Base-by-base conservation (phyloP, 2,329 filamentous ascomycete species). In the Stagonosporopsis rhizophila region DNA sequence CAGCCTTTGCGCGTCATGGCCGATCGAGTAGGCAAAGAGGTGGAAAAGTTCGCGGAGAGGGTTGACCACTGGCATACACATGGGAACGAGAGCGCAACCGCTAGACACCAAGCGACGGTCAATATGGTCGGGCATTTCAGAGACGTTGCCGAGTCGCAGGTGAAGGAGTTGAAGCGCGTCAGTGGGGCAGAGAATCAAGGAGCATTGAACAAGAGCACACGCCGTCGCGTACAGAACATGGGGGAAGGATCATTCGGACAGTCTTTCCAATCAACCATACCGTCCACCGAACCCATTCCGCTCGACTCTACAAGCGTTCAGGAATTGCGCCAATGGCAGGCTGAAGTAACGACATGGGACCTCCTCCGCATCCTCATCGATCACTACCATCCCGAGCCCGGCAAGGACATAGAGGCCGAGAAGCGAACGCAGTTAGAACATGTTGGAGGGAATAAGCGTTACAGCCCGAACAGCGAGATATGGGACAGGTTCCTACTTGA, bases 341-440 rank as follows among this genome's bases (percentile, higher is more conserved):
- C 89, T 61, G 95, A 99, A 76, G 86, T 88, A 37, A 91, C 96
- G 67, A 95, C 92, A 0, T 99, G 95, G 95, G 88, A 96, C 70
- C 81, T 98, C 25, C 79, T 98, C 56, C 84, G 87, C 44, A 85
- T 90, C 35, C 81, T 96, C 58, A 83, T 96, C 47, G 87, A 89
- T 11, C 85, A 90, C 66, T 88, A 91, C 70, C 79, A 81, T 63
- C 78, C 78, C 40, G 67, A 71, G 30, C 73, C 74, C 11, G 72
- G 67, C 4, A 66, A 66, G 14, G 68, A 78, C 50, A 56, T 65
- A 2, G 63, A 67, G 23, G 62, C 70, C 19, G 69, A 73, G 49
- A 77, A 74, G 52, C 66, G 69, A 47, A 62, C 70, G 37, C 68
- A 59, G 20, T 48, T 80, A 44, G 66, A 65, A 19, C 47, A 69